A percentile compares a stretch with the other conserved stretches of the same genome.
Evolutionary conservation across 2,329 filamentous ascomycete genomes (phyloP).

Genomic region (Talaromyces sp.): DNA sequence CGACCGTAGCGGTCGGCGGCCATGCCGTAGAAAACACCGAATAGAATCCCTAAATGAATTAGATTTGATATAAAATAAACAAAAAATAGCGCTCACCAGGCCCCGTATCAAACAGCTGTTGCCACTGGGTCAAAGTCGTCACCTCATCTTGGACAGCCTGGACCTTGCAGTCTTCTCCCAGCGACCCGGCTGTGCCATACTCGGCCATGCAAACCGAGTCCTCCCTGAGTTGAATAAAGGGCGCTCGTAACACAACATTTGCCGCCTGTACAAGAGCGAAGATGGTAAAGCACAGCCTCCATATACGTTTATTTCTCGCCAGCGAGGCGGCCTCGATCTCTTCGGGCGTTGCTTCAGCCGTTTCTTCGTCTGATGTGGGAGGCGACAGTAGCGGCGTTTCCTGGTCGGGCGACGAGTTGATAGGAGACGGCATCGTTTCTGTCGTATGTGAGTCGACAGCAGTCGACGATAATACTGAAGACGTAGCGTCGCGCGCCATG

Average conservation of each 20-base stretch:
- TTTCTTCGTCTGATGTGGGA: background rate
- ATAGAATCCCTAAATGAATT: slow-evolving; percentile 6
- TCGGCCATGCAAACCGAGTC: slow-evolving; percentile 8
- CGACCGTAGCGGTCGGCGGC: slow-evolving; percentile 11
- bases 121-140: slow-evolving; percentile 9
- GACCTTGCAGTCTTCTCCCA: slow-evolving; percentile 11
- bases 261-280: slow-evolving; percentile 10
- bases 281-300: slow-evolving; percentile 9
- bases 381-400: background rate
- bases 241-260: slow-evolving; percentile 9
- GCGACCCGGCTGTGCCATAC: slow-evolving; percentile 10
- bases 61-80: background rate
- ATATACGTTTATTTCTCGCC: slow-evolving; percentile 6
- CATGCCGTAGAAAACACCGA: slow-evolving; percentile 13
- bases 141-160: slow-evolving; percentile 9
- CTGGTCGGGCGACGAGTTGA: background rate
- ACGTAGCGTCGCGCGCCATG: slow-evolving; percentile 9
- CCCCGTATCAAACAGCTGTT: slow-evolving; percentile 10
- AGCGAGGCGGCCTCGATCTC: slow-evolving; percentile 2
- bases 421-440: background rate
- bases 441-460: background rate
- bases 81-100: background rate
- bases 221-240: slow-evolving; percentile 10
- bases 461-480: background rate
- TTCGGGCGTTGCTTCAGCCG: background rate